Base-by-base conservation (phyloP, 257 asterid species). In the Ligustrum vulgare region DNA sequence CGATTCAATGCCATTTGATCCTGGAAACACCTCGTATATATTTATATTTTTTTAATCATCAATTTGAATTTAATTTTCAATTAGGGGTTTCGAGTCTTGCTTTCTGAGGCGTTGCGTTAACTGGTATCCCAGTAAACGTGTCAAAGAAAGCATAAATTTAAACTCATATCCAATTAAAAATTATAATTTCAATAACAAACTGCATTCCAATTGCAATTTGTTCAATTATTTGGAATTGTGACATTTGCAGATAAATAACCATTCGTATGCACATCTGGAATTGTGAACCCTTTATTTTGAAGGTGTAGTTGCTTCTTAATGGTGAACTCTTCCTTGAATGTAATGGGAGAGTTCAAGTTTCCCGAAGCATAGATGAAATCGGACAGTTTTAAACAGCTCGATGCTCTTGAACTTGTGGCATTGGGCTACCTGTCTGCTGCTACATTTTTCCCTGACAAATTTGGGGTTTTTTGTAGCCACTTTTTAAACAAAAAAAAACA, bases 1-100 rank as follows among this genome's bases (percentile, higher is more conserved):
- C 39, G 12, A 22, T 64, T 76, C 62, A 2, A 62, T 91, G 89
- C 77, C 93, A 83, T 87, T 80, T 64, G 60, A 91, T 86, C 94
- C 91, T 82, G 96, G 93, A 91, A 91, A 91, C 85, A 84, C 97
- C 94, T 75, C 96, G 10, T 10, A 90, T 0, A 91, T 82, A 9
- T 3, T 56, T 0, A 91, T 82, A 9, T 3, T 56, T 28, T 41
- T 3, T 56, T 36, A 7, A 8, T 60, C 16, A 13, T 13, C 2
- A 45, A 15, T 45, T 45, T 13, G 7, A 13, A 15, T 45, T 45
- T 13, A 45, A 45, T 45, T 45, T 4, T 7, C 16, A 60, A 23
- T 25, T 60, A 9, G 35, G 25, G 11, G 10, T 2, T 64, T 37
- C 77, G 84, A 78, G 72, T 81, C 0, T 62, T 69, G 71, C 71